Evolutionary conservation across 768 basidiomycete genomes (phyloP), one percentile per base, ranked within the genome.

Genomic region (Lentinula sp.): DNA sequence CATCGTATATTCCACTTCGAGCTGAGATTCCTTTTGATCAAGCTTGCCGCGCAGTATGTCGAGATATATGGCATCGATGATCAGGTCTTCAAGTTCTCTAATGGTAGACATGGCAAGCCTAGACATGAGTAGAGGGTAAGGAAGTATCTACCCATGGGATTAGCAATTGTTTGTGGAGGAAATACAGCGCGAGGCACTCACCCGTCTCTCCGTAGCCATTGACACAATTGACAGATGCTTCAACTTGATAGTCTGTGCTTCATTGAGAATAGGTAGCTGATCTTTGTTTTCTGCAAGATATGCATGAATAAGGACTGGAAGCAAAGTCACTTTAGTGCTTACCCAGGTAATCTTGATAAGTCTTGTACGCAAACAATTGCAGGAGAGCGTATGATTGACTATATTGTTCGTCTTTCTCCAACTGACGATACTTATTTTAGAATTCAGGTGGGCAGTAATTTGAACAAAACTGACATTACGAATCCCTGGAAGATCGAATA

Each of bases 31-130:
- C 70, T 92, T 91, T 74, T 98, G 96, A 73, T 98, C 94, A 53
- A 99, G 87, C 69, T 92, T 94, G 9, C 94, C 96, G 54, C 86
- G 85, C 40, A 99, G 80, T 42, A 97, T 78, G 70, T 93, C 90
- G 43, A 91, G 85, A 74, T 98, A 98, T 72, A 98, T 95, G 10
- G 91, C 91, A 68, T 98, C 95, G 71, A 99, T 98, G 70, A 98
- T 91, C 64, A 98, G 85, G 73, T 98, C 95, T 72, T 99, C 96
- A 2, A 99, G 86, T 60, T 91, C 91, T 58, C 95, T 88, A 61
- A 95, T 85, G 5, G 84, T 86, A 3, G 85, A 79, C 72, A 96
- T 81, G 53, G 92, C 83, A 18, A 99, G 82, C 3, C 81, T 76
- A 55, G 82, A 70, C 6, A 92, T 82, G 1, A 98, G 82, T 39